Conservation (phyloP, 495 filamentous ascomycete species). For the Zalerion maritima region DNA sequence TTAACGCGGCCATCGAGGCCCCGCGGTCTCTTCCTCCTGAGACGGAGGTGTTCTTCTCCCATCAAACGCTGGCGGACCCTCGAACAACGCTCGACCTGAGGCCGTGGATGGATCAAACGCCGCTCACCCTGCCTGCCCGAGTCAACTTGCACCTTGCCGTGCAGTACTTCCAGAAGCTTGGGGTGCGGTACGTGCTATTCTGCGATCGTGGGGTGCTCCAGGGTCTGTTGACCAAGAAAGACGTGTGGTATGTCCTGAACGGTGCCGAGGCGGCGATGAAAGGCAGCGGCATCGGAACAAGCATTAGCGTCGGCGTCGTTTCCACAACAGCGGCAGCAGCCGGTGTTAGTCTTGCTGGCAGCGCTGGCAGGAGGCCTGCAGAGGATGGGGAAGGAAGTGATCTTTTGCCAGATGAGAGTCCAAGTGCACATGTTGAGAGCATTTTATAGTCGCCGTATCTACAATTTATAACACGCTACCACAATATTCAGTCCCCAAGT, state of each 20-base stretch:
- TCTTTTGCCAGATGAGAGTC: too few species aligned
- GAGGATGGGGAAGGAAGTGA: too few species aligned
- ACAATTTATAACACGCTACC: too few species aligned
- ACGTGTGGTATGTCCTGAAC: constrained; percentile 89
- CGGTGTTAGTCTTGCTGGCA: too few species aligned
- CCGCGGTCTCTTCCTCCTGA: constrained; percentile 46
- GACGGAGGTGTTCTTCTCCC: constrained; percentile 71
- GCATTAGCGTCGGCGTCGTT: constrained; percentile 2
- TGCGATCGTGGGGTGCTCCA: constrained; percentile 64
- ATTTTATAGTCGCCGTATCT: too few species aligned
- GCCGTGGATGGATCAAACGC: constrained; percentile 98
- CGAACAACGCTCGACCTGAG: constrained; percentile 69
- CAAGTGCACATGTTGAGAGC: too few species aligned
- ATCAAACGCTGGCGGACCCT: constrained; percentile 69
- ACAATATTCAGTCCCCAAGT: too few species aligned
- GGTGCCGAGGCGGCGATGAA: constrained; percentile 50
- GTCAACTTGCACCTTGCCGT: constrained; percentile 66
- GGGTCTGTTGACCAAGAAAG: constrained; percentile 91
- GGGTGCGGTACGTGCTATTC: constrained; percentile 82
- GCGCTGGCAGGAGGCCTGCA: too few species aligned
- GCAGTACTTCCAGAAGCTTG: constrained; percentile 85
- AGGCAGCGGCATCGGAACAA: constrained; percentile 8
- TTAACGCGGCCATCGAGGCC: constrained; percentile 40
- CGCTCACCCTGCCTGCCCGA: constrained; percentile 69
- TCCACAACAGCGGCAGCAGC: too few species aligned